Evolutionary conservation across 176 grass and related monocot species (phyloP).

Genomic region (Musa schizocarpa): DNA sequence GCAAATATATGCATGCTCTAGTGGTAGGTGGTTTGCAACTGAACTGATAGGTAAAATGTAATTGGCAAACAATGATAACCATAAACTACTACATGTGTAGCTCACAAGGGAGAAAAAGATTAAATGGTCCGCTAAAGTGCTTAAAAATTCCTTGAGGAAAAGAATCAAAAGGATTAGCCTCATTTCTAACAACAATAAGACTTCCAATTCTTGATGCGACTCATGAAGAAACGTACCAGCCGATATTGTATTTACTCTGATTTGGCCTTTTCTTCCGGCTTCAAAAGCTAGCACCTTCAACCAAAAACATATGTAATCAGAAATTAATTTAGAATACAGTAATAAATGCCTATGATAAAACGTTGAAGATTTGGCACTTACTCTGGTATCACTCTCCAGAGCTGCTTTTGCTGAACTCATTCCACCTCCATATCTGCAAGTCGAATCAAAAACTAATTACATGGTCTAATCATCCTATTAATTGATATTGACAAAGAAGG

Average conservation of each 20-base stretch:
- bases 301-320: background rate
- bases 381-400: constrained; percentile 81
- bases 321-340: background rate
- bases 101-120: too few species aligned
- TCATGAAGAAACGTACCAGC: constrained; percentile 34
- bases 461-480: background rate
- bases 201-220: background rate
- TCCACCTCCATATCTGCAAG: constrained; percentile 68
- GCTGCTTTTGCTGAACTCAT: constrained; percentile 97
- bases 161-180: background rate
- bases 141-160: background rate
- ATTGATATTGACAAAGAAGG: background rate
- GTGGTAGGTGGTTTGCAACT: background rate
- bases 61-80: too few species aligned
- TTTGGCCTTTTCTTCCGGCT: constrained; percentile 58
- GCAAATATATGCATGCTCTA: background rate
- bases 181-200: background rate
- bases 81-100: too few species aligned
- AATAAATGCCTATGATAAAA: background rate
- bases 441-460: constrained; percentile 10
- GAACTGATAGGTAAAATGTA: background rate
- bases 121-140: background rate
- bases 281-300: constrained; percentile 67
- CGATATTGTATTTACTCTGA: constrained; percentile 89
- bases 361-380: constrained; percentile 8